Evolutionary conservation across 257 asterid species (phyloP).

Genomic region (Gentiana macrophylla): DNA sequence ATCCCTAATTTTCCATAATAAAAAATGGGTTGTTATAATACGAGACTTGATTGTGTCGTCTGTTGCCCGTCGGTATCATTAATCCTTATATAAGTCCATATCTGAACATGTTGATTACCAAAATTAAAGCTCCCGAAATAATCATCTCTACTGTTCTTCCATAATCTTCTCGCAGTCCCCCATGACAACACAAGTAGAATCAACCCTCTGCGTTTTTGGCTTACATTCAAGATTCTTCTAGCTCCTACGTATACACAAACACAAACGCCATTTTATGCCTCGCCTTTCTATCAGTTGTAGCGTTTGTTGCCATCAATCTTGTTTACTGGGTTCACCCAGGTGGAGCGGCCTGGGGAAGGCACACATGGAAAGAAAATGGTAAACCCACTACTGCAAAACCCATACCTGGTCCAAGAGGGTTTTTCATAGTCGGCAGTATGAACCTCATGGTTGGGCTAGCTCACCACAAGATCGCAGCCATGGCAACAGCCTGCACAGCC

Average conservation of each 20-base stretch:
- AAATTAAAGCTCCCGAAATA: no score
- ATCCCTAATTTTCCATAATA: no score
- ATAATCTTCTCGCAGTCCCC: no score
- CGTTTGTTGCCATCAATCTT: conserved; percentile 28
- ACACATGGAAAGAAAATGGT: conserved; percentile 16
- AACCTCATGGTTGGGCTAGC: conserved; percentile 63
- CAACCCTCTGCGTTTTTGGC: conserved; percentile 48
- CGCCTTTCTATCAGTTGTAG: conserved; percentile 20
- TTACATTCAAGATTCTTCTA: conserved; percentile 39
- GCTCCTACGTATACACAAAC: conserved; percentile 8
- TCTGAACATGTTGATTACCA: no score
- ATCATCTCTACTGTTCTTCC: no score
- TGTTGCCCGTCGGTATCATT: no score
- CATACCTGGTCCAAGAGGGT: conserved; percentile 70
- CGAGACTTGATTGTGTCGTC: no score
- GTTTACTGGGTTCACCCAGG: conserved; percentile 67
- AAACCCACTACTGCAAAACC: conserved; percentile 4
- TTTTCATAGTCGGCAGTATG: conserved; percentile 70
- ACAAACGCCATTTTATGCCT: conserved; percentile 14
- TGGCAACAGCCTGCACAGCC: conserved; percentile 33
- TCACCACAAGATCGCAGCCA: conserved; percentile 58
- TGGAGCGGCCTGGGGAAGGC: conserved; percentile 80
- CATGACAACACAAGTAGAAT: no score
- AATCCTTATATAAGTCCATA: no score
- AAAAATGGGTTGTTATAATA: no score